phyloP scores from a whole-genome alignment of 75 land plant species.

The Chamaecyparis obtusa region DNA sequence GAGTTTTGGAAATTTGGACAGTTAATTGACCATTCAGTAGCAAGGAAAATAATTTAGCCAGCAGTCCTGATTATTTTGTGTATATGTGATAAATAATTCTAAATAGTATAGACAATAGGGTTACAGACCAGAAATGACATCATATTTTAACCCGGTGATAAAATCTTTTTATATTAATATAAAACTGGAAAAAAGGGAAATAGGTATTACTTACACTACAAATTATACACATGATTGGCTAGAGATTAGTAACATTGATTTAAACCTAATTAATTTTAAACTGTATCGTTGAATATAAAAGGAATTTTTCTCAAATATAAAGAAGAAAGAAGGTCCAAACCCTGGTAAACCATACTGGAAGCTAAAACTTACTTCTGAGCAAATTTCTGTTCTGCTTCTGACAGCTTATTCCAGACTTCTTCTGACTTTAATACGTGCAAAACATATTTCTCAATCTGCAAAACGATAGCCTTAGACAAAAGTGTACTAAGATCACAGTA shows the following conservation, averaged over 20 bases:
- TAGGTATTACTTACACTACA: background rate
- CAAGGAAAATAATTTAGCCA: background rate
- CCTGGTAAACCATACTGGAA: background rate
- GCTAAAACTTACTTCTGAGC: slow-evolving; percentile 56
- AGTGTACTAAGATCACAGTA: background rate
- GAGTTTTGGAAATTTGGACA: background rate
- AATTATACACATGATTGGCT: background rate
- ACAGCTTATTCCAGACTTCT: slow-evolving; percentile 68
- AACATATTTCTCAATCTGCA: slow-evolving; percentile 84
- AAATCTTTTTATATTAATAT: background rate
- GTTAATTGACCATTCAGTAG: background rate
- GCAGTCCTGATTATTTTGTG: background rate
- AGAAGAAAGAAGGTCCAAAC: background rate
- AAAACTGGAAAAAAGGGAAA: background rate
- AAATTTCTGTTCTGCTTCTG: slow-evolving; percentile 70
- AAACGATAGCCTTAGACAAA: background rate
- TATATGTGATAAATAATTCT: too few relatives aligned
- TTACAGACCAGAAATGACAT: background rate
- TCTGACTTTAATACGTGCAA: slow-evolving; percentile 56
- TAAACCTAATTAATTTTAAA: background rate
- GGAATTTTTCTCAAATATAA: background rate
- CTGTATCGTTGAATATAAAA: background rate
- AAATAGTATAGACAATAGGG: background rate
- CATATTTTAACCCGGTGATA: background rate
- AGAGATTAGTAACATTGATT: background rate